Percentiles rank a stretch among this genome's conserved stretches.
These are phyloP conservation scores for Lactifluus hygrophoroides DNA, from an alignment of 768 basidiomycete genomes.

Conservation along the genomic window DNA sequence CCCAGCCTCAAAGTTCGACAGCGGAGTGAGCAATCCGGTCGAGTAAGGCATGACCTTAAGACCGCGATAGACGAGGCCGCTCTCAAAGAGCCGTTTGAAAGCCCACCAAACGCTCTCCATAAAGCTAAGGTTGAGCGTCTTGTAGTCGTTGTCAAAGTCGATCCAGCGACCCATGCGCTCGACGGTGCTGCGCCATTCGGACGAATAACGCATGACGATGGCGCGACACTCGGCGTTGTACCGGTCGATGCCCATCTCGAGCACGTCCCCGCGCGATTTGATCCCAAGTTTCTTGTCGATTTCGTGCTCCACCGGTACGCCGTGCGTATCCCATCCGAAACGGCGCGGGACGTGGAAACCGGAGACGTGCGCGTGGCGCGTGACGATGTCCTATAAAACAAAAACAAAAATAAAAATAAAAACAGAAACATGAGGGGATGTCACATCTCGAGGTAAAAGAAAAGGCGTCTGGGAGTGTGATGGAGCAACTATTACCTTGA, in stretches of 20 bases:
- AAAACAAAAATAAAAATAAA: too few relatives aligned
- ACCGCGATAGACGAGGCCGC: constrained; percentile 87
- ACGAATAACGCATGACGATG: constrained; percentile 95
- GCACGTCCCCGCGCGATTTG: constrained; percentile 87
- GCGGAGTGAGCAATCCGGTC: constrained; percentile 88
- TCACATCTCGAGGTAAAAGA: too few relatives aligned
- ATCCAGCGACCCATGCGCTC: constrained; percentile 99
- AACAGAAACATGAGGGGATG: too few relatives aligned
- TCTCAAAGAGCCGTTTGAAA: constrained; percentile 88
- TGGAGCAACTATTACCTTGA: constrained; percentile 56
- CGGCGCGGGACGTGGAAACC: constrained; percentile 89
- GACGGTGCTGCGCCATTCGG: constrained; percentile 91
- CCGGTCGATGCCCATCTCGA: constrained; percentile 91
- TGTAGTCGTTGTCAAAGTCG: constrained; percentile 99
- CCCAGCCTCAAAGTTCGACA: constrained; percentile 97
- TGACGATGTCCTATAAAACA: constrained; percentile 88
- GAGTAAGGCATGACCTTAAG: constrained; percentile 97
- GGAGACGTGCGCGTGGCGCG: constrained; percentile 88
- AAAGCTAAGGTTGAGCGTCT: constrained; percentile 85
- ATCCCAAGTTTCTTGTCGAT: constrained; percentile 96
- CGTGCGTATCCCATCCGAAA: constrained; percentile 99
- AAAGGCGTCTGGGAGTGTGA: too few relatives aligned
- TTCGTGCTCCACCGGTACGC: constrained; percentile 96
- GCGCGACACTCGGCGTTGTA: constrained; percentile 96
- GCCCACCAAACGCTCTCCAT: constrained; percentile 99